Evolutionary conservation across 1,139 yeast genomes (phyloP).

Genomic region (Sugiyamaella grinbergsii): DNA sequence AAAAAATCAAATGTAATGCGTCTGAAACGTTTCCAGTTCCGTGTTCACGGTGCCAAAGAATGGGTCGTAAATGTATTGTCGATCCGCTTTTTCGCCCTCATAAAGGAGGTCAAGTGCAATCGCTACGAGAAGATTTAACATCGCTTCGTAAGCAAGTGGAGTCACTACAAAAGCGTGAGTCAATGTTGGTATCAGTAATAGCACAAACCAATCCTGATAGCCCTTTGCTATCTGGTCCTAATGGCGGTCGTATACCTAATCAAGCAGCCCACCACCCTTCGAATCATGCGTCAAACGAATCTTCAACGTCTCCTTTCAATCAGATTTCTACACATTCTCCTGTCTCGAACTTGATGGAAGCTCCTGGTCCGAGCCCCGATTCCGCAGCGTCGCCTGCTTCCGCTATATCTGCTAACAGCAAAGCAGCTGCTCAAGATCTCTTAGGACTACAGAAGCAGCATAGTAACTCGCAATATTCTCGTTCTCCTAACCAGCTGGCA

Average conservation of each 20-base stretch:
- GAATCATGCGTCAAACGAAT: background rate
- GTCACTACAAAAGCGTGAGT: constrained; percentile 62
- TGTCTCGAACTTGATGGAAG: constrained; percentile 2
- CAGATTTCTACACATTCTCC: constrained; percentile 8
- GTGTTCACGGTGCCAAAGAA: constrained; percentile 78
- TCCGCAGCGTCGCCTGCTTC: constrained; percentile 13
- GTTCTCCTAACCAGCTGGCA: constrained; percentile 12
- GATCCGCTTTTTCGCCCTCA: constrained; percentile 92
- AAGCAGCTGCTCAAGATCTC: constrained; percentile 16
- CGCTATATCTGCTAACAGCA: constrained; percentile 6
- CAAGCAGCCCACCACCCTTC: background rate
- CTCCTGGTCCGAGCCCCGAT: constrained; percentile 12
- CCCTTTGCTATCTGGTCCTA: constrained; percentile 8
- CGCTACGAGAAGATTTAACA: constrained; percentile 80
- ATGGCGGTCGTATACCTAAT: background rate
- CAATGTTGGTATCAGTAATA: constrained; percentile 31
- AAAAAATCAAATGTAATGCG: constrained; percentile 91
- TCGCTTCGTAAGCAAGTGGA: constrained; percentile 78
- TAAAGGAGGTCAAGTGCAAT: constrained; percentile 87
- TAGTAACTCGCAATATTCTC: background rate
- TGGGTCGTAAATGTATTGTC: constrained; percentile 80
- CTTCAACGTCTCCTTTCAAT: background rate
- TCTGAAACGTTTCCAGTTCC: constrained; percentile 80
- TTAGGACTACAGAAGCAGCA: constrained; percentile 17
- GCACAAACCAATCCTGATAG: constrained; percentile 33